Conservation (phyloP, 1,139 yeast genomes). For the Kodamaea ohmeri region DNA sequence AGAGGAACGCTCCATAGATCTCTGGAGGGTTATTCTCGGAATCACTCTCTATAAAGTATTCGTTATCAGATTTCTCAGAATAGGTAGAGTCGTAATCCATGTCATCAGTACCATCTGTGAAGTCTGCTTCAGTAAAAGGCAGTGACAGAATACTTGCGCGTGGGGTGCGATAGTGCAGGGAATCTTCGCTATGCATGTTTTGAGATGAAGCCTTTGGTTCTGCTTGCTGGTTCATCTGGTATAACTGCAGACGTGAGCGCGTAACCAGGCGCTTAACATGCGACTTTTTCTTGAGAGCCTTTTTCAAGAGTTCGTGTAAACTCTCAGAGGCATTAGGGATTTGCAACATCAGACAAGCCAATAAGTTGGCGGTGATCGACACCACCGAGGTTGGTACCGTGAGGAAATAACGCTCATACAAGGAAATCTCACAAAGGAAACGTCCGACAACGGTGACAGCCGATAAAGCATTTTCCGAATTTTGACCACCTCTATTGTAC, state of each 20-base stretch:
- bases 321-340: constrained; percentile 37
- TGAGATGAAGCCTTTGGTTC: background rate
- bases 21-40: constrained; percentile 44
- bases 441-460: constrained; percentile 58
- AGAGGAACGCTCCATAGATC: constrained; percentile 48
- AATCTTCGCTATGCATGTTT: background rate
- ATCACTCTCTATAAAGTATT: constrained; percentile 16
- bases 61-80: constrained; percentile 8
- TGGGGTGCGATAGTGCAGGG: background rate
- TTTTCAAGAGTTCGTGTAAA: constrained; percentile 25
- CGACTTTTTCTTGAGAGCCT: constrained; percentile 11
- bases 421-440: constrained; percentile 71
- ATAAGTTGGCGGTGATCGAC: constrained; percentile 65
- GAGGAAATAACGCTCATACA: constrained; percentile 69
- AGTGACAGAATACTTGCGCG: constrained; percentile 1
- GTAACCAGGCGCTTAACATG: constrained; percentile 9
- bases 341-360: constrained; percentile 68
- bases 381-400: constrained; percentile 59
- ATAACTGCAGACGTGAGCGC: constrained; percentile 8
- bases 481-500: constrained; percentile 20
- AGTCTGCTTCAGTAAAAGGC: no score
- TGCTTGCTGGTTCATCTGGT: no score
- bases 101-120: constrained; percentile 16
- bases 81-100: constrained; percentile 13
- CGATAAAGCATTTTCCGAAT: constrained; percentile 33